These are phyloP conservation scores for Barnettozyma vustinii DNA, from an alignment of 805 yeast genomes.

Conservation along the genomic window DNA sequence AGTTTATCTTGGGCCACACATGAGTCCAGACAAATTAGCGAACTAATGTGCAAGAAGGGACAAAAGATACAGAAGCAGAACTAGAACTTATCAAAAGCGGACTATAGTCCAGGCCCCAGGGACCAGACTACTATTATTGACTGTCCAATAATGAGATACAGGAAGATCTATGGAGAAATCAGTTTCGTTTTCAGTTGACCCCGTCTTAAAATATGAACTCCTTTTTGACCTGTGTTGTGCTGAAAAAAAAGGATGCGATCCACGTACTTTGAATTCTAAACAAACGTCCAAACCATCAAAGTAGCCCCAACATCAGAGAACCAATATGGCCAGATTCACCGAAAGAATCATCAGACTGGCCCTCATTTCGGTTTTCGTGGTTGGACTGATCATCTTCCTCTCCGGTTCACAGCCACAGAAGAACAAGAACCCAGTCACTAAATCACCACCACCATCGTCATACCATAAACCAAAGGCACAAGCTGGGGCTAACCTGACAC, in stretches of 20 bases:
- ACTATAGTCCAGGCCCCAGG: neutral
- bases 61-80: neutral
- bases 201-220: too few species aligned
- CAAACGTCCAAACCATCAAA: neutral
- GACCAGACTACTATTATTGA: neutral
- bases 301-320: neutral
- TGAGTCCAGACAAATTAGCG: neutral
- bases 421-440: neutral
- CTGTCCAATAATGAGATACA: too few species aligned
- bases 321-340: slow-evolving; percentile 17
- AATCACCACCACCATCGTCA: neutral
- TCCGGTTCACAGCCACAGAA: slow-evolving; percentile 8
- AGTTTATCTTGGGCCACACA: neutral
- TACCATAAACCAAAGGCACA: neutral
- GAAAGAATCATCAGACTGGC: slow-evolving; percentile 19
- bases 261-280: neutral
- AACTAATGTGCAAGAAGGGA: neutral
- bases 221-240: too few species aligned
- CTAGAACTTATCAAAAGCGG: too few species aligned
- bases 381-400: slow-evolving; percentile 17
- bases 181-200: too few species aligned
- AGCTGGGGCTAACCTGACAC: neutral
- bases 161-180: too few species aligned
- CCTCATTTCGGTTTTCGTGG: slow-evolving; percentile 14
- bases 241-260: too few species aligned